phyloP scores from a whole-genome alignment of 2,329 filamentous ascomycete genomes.

The Pyricularia grisea region DNA sequence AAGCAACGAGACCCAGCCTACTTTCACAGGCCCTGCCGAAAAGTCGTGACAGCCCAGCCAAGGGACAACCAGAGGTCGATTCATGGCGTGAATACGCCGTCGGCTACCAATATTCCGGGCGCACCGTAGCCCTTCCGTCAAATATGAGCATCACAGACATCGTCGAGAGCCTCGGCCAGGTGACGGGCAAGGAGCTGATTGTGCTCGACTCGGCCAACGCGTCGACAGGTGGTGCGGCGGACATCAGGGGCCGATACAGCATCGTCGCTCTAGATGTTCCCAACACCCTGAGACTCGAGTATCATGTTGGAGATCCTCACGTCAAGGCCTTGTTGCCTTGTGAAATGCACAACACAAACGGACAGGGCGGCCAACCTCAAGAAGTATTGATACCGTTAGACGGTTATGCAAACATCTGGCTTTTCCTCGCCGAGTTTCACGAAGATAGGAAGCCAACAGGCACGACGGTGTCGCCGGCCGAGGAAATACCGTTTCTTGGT shows the following conservation, averaged over 20 bases:
- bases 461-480: neutral
- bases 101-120: conserved; percentile 21
- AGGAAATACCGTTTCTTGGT: conserved; percentile 58
- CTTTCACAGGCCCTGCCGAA: conserved; percentile 14
- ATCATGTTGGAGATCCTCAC: conserved; percentile 38
- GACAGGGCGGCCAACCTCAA: neutral
- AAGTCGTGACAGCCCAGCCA: neutral
- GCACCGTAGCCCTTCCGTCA: conserved; percentile 30
- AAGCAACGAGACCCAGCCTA: conserved; percentile 23
- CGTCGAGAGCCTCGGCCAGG: conserved; percentile 37
- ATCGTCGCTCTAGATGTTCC: conserved; percentile 61
- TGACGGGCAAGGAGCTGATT: conserved; percentile 33
- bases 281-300: conserved; percentile 46
- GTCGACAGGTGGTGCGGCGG: conserved; percentile 25
- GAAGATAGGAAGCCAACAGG: conserved; percentile 7
- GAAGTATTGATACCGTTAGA: conserved; percentile 18
- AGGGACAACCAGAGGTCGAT: neutral
- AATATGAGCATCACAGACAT: conserved; percentile 43
- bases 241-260: conserved; percentile 55
- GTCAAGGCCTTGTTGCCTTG: conserved; percentile 19
- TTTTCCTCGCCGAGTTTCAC: conserved; percentile 38
- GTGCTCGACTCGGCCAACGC: conserved; percentile 53
- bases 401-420: conserved; percentile 30
- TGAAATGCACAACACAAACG: neutral
- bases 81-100: conserved; percentile 4